A percentile compares a stretch with the other conserved stretches of the same genome.
phyloP scores from a whole-genome alignment of 176 grass and related monocot genomes.

The Elaeis guineensis region DNA sequence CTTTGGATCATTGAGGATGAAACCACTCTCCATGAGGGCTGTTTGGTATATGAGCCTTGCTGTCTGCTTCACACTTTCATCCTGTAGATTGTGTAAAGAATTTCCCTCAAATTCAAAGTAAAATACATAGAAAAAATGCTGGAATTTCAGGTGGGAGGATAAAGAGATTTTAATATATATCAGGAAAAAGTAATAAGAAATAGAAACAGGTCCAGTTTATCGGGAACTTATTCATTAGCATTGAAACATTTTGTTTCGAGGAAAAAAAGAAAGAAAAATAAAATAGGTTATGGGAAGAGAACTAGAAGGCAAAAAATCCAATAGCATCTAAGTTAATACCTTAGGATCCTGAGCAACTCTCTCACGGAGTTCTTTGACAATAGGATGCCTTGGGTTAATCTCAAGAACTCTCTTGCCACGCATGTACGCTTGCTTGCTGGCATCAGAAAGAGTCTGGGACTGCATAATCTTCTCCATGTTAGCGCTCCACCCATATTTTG shows the following conservation, averaged over 20 bases:
- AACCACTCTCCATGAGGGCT: constrained; percentile 92
- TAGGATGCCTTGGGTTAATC: constrained; percentile 90
- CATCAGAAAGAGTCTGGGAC: constrained; percentile 66
- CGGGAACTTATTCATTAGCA: too few relatives aligned
- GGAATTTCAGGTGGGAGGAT: too few relatives aligned
- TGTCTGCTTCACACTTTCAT: constrained; percentile 55
- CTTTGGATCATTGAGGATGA: constrained; percentile 67
- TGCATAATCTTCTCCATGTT: constrained; percentile 99
- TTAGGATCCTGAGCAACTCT: constrained; percentile 70
- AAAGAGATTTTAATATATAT: too few relatives aligned
- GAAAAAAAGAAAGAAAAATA: too few relatives aligned
- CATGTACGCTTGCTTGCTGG: constrained; percentile 92
- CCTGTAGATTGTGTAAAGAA: constrained; percentile 18
- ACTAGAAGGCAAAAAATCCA: too few relatives aligned
- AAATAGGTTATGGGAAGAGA: too few relatives aligned
- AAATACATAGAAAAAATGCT: too few relatives aligned
- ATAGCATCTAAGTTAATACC: constrained; percentile 10
- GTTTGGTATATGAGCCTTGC: constrained; percentile 83
- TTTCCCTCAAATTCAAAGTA: too few relatives aligned
- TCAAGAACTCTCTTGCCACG: constrained; percentile 80
- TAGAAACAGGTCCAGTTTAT: too few relatives aligned
- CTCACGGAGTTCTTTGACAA: constrained; percentile 94
- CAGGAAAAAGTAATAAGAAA: too few relatives aligned
- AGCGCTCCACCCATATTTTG: constrained; percentile 85
- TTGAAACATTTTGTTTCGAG: too few relatives aligned